A percentile compares a stretch with the other conserved stretches of the same genome.
Conservation (phyloP, 73 alveolate species). For the Paramecium sonneborni region DNA sequence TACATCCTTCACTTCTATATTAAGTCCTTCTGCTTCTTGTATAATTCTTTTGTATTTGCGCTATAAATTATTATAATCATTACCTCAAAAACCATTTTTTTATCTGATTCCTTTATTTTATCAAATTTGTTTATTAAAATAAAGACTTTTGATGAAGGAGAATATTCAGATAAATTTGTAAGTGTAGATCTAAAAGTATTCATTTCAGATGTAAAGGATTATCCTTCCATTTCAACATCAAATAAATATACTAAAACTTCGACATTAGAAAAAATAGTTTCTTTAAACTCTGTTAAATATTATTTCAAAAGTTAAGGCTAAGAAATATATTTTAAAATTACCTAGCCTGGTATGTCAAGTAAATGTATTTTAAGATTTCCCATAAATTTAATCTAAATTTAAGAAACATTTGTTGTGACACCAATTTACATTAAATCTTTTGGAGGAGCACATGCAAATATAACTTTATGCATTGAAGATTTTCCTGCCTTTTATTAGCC, state of each 20-base stretch:
- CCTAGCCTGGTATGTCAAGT: constrained; percentile 95
- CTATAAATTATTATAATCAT: not conserved
- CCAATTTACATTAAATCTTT: constrained; percentile 89
- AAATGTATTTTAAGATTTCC: constrained; percentile 89
- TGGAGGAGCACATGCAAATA: constrained; percentile 92
- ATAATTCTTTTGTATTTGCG: constrained; percentile 81
- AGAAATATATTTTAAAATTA: not conserved
- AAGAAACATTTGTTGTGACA: constrained; percentile 82
- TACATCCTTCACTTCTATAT: constrained; percentile 75
- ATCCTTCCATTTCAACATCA: constrained; percentile 84
- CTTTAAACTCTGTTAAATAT: constrained; percentile 86
- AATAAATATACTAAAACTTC: constrained; percentile 91
- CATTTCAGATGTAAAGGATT: constrained; percentile 62
- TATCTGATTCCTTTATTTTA: not conserved
- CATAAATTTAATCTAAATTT: constrained; percentile 85
- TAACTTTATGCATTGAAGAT: constrained; percentile 93
- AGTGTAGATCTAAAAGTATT: constrained; percentile 77
- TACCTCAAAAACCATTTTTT: constrained; percentile 77
- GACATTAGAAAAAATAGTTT: constrained; percentile 89
- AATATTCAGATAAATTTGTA: constrained; percentile 82
- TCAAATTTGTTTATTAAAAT: constrained; percentile 92
- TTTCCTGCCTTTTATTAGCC: constrained; percentile 94
- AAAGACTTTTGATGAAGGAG: constrained; percentile 88
- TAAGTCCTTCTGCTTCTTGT: constrained; percentile 75
- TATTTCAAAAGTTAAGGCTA: constrained; percentile 84